A percentile compares a stretch with the other conserved stretches of the same genome.
Evolutionary conservation across 306 rosid species (phyloP).

Genomic region (Carpinus fangiana): DNA sequence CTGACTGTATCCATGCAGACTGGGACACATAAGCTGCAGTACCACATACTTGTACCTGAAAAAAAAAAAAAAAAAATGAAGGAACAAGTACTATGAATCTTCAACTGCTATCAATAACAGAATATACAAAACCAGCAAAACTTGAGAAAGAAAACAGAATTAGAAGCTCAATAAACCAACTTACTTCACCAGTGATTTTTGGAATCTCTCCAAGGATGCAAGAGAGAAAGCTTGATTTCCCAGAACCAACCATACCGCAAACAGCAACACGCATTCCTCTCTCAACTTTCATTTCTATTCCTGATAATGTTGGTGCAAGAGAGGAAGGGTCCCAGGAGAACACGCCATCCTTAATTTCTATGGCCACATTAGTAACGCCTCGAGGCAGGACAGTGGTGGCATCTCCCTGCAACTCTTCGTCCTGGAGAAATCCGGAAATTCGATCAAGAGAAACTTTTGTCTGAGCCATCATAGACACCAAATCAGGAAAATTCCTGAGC

Average conservation of each 20-base stretch:
- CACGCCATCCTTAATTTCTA: constrained; percentile 75
- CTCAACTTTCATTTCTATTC: constrained; percentile 74
- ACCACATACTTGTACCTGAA: constrained; percentile 85
- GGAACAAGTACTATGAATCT: constrained; percentile 19
- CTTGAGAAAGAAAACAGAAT: constrained; percentile 26
- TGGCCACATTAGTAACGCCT: constrained; percentile 66
- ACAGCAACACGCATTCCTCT: constrained; percentile 93
- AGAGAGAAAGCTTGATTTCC: constrained; percentile 95
- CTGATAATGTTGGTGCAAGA: constrained; percentile 73
- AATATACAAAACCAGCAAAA: constrained; percentile 17
- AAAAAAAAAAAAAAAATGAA: constrained; percentile 28
- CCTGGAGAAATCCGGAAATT: constrained; percentile 79
- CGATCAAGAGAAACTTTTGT: constrained; percentile 99
- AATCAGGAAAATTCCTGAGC: constrained; percentile 93
- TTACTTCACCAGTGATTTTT: constrained; percentile 86
- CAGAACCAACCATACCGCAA: constrained; percentile 95
- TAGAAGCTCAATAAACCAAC: constrained; percentile 39
- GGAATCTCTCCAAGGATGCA: constrained; percentile 98
- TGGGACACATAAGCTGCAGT: constrained; percentile 88
- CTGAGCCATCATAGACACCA: constrained; percentile 99
- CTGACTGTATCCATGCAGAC: constrained; percentile 95
- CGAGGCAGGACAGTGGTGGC: constrained; percentile 79
- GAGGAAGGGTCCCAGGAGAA: constrained; percentile 87
- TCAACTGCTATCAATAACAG: constrained; percentile 17
- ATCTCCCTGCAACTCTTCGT: constrained; percentile 92